A percentile compares a stretch with the other conserved stretches of the same genome.
Conservation (phyloP, 176 grass and related monocot species). For the Oryza glaberrima region DNA sequence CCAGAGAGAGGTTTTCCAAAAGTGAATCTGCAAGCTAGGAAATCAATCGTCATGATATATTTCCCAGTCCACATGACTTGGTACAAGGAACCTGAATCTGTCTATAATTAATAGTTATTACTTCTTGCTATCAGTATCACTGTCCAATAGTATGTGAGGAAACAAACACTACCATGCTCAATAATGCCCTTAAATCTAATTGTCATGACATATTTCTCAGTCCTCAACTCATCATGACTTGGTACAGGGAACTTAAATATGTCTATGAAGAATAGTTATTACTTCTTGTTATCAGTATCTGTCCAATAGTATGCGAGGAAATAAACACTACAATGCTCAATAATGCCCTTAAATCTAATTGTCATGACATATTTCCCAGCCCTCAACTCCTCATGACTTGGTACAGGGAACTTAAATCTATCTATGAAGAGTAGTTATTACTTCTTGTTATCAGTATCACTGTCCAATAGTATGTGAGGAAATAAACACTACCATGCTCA, state of each 20-base stretch:
- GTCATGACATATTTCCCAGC: not conserved
- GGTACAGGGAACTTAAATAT: conserved; percentile 1
- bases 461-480: not conserved
- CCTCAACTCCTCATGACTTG: not conserved
- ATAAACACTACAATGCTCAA: not conserved
- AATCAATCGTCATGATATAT: conserved; percentile 5
- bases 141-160: not conserved
- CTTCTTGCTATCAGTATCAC: conserved; percentile 5
- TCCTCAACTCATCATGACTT: not conserved
- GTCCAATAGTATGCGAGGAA: not conserved
- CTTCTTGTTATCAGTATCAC: conserved; percentile 4
- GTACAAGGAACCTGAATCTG: conserved; percentile 4
- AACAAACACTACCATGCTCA: not conserved
- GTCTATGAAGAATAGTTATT: not conserved
- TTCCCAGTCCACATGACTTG: not conserved
- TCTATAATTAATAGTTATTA: not conserved
- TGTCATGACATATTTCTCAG: conserved; percentile 7
- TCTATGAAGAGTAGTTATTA: not conserved
- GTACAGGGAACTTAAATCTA: conserved; percentile 2
- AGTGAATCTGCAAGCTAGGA: conserved; percentile 11
- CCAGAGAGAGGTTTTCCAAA: conserved; percentile 19
- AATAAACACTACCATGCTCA: not conserved
- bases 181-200: not conserved
- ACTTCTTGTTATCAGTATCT: not conserved
- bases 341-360: not conserved